Conservation (phyloP, 495 filamentous ascomycete species). For the Neurospora sublineolata region DNA sequence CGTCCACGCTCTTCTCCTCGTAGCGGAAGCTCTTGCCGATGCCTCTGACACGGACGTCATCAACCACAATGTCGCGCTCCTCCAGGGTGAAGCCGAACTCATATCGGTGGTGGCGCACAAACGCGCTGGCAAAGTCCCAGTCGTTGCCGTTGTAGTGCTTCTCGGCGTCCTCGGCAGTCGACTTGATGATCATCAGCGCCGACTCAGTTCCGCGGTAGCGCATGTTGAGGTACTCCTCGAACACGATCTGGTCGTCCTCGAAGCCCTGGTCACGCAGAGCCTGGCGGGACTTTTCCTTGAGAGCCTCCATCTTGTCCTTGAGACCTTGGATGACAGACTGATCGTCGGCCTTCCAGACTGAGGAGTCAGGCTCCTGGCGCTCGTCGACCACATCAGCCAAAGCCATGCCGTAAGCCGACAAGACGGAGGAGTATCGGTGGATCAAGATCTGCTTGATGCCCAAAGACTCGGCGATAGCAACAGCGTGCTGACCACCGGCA, state of each 20-base stretch:
- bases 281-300: conserved; percentile 56
- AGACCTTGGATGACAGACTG: conserved; percentile 41
- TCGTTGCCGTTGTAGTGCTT: conserved; percentile 50
- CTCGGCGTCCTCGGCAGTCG: conserved; percentile 43
- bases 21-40: conserved; percentile 78
- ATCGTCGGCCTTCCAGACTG: conserved; percentile 51
- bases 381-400: conserved; percentile 93
- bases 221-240: conserved; percentile 86
- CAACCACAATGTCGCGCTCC: conserved; percentile 80
- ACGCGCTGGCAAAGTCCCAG: conserved; percentile 73
- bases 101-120: conserved; percentile 76
- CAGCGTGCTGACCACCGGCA: conserved; percentile 90
- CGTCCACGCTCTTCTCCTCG: conserved; percentile 66
- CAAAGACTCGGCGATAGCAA: conserved; percentile 83
- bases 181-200: conserved; percentile 71
- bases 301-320: conserved; percentile 44
- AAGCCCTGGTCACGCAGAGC: conserved; percentile 67
- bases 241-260: conserved; percentile 55
- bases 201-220: conserved; percentile 81
- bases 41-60: conserved; percentile 81
- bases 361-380: conserved; percentile 77
- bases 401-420: conserved; percentile 96
- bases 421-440: conserved; percentile 84
- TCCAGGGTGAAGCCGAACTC: conserved; percentile 92
- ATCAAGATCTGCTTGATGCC: conserved; percentile 81